phyloP scores from a whole-genome alignment of 306 rosid genomes.

The Hylodesmum podocarpum region DNA sequence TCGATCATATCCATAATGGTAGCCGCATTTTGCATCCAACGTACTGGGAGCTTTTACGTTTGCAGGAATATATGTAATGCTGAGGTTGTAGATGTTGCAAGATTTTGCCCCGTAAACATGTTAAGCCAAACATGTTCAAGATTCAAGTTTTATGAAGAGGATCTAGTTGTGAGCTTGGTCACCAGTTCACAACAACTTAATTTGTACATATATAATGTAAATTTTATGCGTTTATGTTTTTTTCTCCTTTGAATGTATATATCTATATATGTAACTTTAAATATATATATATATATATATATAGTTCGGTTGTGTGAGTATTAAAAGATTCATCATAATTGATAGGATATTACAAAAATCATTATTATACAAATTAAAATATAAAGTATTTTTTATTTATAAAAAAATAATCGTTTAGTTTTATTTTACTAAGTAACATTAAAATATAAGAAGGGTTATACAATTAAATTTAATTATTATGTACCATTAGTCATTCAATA shows the following conservation, averaged over 20 bases:
- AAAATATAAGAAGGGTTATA: too few relatives aligned
- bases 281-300: too few relatives aligned
- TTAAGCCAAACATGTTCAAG: neutral
- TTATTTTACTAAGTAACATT: too few relatives aligned
- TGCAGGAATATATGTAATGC: neutral
- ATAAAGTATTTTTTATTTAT: too few relatives aligned
- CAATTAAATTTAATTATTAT: too few relatives aligned
- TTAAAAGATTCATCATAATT: too few relatives aligned
- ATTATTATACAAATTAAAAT: too few relatives aligned
- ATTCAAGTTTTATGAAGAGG: constrained; percentile 20
- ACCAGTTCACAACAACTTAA: neutral
- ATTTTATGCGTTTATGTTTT: neutral
- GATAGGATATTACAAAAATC: too few relatives aligned
- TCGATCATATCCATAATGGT: neutral
- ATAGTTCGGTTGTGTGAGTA: too few relatives aligned
- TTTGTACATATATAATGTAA: constrained; percentile 1
- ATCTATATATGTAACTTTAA: neutral
- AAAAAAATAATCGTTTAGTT: too few relatives aligned
- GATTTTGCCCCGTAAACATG: neutral
- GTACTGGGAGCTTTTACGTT: neutral
- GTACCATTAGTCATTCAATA: too few relatives aligned
- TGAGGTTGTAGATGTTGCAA: neutral
- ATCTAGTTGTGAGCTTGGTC: neutral
- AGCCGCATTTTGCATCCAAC: neutral
- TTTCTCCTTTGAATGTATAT: neutral